Evolutionary conservation across 2,329 filamentous ascomycete genomes (phyloP).

Genomic region (Aureobasidium namibiae): DNA sequence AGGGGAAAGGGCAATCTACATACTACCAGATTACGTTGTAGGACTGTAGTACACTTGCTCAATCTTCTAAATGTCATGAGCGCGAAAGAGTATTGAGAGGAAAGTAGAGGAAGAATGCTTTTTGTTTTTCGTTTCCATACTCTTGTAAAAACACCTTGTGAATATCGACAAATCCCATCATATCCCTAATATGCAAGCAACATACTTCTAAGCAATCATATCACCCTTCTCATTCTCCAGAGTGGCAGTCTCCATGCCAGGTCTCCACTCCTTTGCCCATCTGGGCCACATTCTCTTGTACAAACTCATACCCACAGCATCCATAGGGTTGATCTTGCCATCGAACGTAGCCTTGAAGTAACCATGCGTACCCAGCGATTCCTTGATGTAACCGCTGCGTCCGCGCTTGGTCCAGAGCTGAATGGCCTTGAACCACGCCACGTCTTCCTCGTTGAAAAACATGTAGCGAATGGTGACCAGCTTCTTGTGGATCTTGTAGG

Average conservation of each 20-base stretch:
- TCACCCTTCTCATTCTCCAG: constrained; percentile 10
- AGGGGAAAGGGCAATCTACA: no score
- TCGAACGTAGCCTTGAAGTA: constrained; percentile 99
- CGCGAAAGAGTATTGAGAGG: no score
- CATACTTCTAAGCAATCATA: neutral
- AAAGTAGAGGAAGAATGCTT: neutral
- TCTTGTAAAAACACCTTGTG: neutral
- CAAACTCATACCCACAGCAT: constrained; percentile 77
- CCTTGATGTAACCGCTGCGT: constrained; percentile 84
- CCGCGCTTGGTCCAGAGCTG: constrained; percentile 91
- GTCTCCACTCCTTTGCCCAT: constrained; percentile 44
- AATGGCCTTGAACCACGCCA: constrained; percentile 95
- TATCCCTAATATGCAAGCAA: neutral
- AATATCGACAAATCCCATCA: neutral
- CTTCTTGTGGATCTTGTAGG: constrained; percentile 98
- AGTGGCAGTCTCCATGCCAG: constrained; percentile 7
- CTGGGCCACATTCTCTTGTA: constrained; percentile 56
- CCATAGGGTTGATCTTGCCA: constrained; percentile 88
- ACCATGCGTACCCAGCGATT: constrained; percentile 90
- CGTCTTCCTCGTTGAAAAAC: constrained; percentile 97
- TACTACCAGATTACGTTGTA: no score
- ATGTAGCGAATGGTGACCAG: constrained; percentile 97
- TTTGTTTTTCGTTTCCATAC: neutral
- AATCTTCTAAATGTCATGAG: no score
- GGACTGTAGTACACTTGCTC: no score